Evolutionary conservation across 441 rosid species (phyloP).

Genomic region (Populus tomentosa): DNA sequence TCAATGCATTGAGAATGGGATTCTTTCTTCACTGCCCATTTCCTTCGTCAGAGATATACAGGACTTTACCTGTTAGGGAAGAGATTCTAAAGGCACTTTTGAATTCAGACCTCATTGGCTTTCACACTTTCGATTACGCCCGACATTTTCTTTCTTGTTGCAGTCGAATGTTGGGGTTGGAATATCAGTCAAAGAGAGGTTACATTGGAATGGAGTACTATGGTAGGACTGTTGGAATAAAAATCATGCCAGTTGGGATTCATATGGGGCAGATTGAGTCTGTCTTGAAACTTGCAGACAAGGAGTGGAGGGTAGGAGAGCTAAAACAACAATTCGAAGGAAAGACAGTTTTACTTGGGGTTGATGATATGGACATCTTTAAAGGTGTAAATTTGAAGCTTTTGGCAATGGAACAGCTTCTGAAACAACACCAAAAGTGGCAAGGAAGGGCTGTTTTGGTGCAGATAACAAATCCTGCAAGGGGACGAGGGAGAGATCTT

Average conservation of each 20-base stretch:
- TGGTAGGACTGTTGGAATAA: slow-evolving; percentile 78
- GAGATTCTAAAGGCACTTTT: slow-evolving; percentile 70
- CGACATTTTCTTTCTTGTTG: slow-evolving; percentile 73
- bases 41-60: slow-evolving; percentile 79
- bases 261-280: slow-evolving; percentile 80
- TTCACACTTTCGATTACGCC: slow-evolving; percentile 44
- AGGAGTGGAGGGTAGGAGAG: slow-evolving; percentile 72
- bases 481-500: slow-evolving; percentile 65
- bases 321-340: slow-evolving; percentile 73
- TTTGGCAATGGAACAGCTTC: slow-evolving; percentile 73
- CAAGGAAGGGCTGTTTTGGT: slow-evolving; percentile 66
- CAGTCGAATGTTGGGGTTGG: slow-evolving; percentile 70
- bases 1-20: slow-evolving; percentile 72
- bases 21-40: slow-evolving; percentile 75
- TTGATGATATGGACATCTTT: slow-evolving; percentile 80
- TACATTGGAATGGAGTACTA: slow-evolving; percentile 72
- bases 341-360: slow-evolving; percentile 65
- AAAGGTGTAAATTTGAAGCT: slow-evolving; percentile 74
- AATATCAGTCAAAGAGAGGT: slow-evolving; percentile 77
- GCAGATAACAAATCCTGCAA: slow-evolving; percentile 70
- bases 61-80: slow-evolving; percentile 76
- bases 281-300: slow-evolving; percentile 58
- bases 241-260: slow-evolving; percentile 81
- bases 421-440: slow-evolving; percentile 74
- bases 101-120: slow-evolving; percentile 75